Evolutionary conservation across 108 stramenopile genomes (phyloP).

Genomic region (Pseudonitzschia multistriata): DNA sequence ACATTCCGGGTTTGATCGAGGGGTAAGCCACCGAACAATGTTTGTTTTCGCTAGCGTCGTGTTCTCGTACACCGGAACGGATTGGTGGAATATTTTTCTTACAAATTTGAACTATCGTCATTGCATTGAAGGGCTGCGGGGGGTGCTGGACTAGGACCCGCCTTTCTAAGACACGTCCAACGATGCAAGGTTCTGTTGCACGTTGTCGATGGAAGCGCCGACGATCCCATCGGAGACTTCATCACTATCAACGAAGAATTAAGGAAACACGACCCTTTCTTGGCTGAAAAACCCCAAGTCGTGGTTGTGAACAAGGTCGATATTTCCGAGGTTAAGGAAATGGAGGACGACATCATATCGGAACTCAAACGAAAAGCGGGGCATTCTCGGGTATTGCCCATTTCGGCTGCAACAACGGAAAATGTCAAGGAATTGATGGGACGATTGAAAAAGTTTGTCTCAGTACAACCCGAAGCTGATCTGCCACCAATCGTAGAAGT

Average conservation of each 20-base stretch:
- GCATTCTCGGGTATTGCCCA: conserved; percentile 76
- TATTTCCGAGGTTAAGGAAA: conserved; percentile 79
- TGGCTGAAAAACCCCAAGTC: conserved; percentile 93
- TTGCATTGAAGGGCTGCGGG: conserved; percentile 45
- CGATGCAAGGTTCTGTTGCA: conserved; percentile 91
- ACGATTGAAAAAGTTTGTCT: conserved; percentile 85
- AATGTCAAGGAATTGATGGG: conserved; percentile 91
- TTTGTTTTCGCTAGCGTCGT: neutral
- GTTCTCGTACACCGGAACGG: neutral
- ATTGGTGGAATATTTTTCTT: neutral
- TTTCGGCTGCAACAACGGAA: conserved; percentile 86
- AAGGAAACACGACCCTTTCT: conserved; percentile 71
- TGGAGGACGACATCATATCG: conserved; percentile 62
- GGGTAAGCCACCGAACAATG: conserved; percentile 16
- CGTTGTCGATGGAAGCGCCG: conserved; percentile 91
- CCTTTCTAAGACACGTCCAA: conserved; percentile 91
- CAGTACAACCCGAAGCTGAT: conserved; percentile 69
- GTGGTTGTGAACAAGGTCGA: conserved; percentile 95
- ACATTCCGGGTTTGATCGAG: conserved; percentile 94
- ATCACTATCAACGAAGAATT: conserved; percentile 91
- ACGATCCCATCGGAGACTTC: conserved; percentile 92
- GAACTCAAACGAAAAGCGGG: conserved; percentile 74
- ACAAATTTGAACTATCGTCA: neutral
- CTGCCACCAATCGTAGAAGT: conserved; percentile 77
- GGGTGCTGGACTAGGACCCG: conserved; percentile 85